Evolutionary conservation across 345 rosid species (phyloP), one percentile per base, ranked within the genome.

Genomic region (Rubroshorea leprosula): DNA sequence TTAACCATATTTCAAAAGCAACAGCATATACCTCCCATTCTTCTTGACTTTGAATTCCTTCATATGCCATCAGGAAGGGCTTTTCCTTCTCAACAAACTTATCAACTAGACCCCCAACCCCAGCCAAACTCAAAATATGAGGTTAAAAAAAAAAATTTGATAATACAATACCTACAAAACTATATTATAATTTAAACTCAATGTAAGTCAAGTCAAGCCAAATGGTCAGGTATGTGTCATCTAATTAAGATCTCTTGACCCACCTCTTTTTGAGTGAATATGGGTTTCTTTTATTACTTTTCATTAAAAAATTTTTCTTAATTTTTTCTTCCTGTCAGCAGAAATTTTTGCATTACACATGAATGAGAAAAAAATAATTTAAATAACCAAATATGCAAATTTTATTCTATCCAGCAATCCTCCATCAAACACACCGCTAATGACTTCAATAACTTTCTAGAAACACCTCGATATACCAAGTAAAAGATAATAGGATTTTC

Each of bases 21-120:
- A 67, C 39, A 25, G 58, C 22, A 17, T 21, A 29, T 82, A 87
- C 99, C 91, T 89, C 89, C 97, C 99, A 93, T 69, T 89, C 91
- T 71, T 82, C 91, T 57, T 93, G 88, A 73, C 60, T 82, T 75
- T 87, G 62, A 71, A 89, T 80, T 50, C 97, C 99, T 65, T 89
- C 94, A 23, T 86, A 89, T 44, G 83, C 80, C 82, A 89, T 84
- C 71, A 93, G 68, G 79, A 93, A 93, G 45, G 97, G 97, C 70
- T 89, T 93, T 78, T 80, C 74, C 52, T n/a, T n/a, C 44, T 64
- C 17, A 56, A 53, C 46, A 57, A 69, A 27, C 4, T 18, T 45
- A 5, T 26, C 21, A n/a, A 44, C 2, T 17, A 57, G 23, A 17
- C 29, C 15, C 24, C 18, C 4, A 21, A 21, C 4, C 25, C n/a